Evolutionary conservation across 495 filamentous ascomycete species (phyloP), one percentile per base, ranked within the genome.

Genomic region (Neurospora discreta): DNA sequence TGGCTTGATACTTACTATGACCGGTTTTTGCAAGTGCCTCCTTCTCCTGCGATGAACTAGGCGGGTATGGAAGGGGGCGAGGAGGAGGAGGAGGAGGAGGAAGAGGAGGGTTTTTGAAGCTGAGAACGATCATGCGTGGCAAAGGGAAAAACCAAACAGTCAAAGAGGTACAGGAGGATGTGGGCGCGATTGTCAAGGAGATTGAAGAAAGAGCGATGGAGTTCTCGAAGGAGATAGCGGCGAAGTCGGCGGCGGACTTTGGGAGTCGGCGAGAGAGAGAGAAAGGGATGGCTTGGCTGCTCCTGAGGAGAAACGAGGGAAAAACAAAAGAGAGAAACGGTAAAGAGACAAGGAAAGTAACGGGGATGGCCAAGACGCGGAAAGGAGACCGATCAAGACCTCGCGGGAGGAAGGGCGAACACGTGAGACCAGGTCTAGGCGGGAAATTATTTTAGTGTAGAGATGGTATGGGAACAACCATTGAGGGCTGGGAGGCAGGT

Each of bases 1-100:
- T 90, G 88, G 88, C 72, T 91, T 68, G 87, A 90, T 73, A 77
- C 80, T 23, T 91, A 90, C 73, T 91, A 89, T 76, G 81, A 81
- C 33, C 80, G 83, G 39, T 86, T 89, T 68, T 77, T 89, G 79
- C 75, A 81, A 41, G 81, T 83, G 13, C 83, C 83, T 16, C 16
- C 44, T 30, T 33, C 42, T 65, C 52, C 52, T 65, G 26, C 15
- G 52, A 65, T 65, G 52, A 15, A 26, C 18, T 65, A 65, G 52
- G 6, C 2, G 23, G 52, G 15, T 65, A 36, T 2, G 13, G 41
- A 42, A 6, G 16, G n/a, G 13, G 4, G 11, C 4, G 42, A 4
- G 39, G 16, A 3, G 10, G 43, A 9, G n/a, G 43, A 52, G 5
- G 44, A 52, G 20, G 20, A 23, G 2, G 3, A 3, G 11, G 46